Conservation (phyloP, 345 rosid genomes). For the Dovyalis caffra region DNA sequence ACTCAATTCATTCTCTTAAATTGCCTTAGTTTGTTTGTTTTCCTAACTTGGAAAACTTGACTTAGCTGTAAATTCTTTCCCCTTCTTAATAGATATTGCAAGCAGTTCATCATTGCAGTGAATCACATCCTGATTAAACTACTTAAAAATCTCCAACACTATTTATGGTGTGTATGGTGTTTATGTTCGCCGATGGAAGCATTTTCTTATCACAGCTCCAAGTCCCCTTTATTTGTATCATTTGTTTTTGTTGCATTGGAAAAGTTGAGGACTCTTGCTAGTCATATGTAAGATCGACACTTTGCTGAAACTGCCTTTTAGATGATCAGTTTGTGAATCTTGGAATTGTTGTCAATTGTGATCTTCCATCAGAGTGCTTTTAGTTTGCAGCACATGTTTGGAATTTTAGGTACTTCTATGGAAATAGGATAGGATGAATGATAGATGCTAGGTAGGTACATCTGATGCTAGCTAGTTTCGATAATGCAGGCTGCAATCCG, state of each 20-base stretch:
- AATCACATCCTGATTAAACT: background rate
- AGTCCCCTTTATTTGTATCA: background rate
- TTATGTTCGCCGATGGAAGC: background rate
- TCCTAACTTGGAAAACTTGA: too few relatives aligned
- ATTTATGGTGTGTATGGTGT: background rate
- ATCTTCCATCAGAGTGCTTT: background rate
- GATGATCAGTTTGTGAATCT: too few relatives aligned
- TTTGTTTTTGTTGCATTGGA: too few relatives aligned
- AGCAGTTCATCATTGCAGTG: background rate
- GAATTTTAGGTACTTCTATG: background rate
- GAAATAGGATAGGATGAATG: background rate
- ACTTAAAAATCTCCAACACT: too few relatives aligned
- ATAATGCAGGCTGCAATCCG: conserved; percentile 57
- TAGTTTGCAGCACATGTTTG: background rate
- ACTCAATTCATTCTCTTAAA: too few relatives aligned
- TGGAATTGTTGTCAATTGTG: too few relatives aligned
- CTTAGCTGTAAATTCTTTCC: too few relatives aligned
- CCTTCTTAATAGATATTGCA: background rate
- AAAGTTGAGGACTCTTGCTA: too few relatives aligned
- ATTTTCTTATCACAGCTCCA: background rate
- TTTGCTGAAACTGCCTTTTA: too few relatives aligned
- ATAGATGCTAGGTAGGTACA: background rate
- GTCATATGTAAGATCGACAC: too few relatives aligned
- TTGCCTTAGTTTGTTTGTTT: too few relatives aligned
- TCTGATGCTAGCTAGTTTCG: conserved; percentile 12